phyloP scores from a whole-genome alignment of 129 eudicot species.

The Pulicaria dysenterica region DNA sequence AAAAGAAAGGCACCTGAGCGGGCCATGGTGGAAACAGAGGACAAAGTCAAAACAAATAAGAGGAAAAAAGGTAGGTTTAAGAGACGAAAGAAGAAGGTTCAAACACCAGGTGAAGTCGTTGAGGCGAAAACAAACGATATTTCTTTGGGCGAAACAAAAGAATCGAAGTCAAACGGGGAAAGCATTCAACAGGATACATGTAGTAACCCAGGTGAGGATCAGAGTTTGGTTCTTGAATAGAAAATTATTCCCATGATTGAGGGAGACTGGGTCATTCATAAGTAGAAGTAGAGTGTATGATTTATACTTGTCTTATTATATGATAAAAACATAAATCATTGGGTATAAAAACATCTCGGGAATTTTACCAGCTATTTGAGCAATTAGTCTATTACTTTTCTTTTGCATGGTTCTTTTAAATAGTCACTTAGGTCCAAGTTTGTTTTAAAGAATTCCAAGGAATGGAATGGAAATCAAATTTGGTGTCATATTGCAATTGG shows the following conservation, averaged over 20 bases:
- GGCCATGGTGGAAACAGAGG: conserved; percentile 24
- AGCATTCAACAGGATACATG: not conserved
- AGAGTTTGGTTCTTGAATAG: conserved; percentile 12
- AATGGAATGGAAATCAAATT: no score
- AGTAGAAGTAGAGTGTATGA: conserved; percentile 10
- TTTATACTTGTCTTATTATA: conserved; percentile 1
- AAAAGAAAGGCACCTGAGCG: conserved; percentile 56
- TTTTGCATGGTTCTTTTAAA: not conserved
- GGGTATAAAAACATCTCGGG: conserved; percentile 11
- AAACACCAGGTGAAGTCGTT: conserved; percentile 7
- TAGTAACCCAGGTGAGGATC: conserved; percentile 14
- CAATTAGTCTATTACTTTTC: not conserved
- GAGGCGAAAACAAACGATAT: conserved; percentile 17
- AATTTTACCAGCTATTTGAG: not conserved
- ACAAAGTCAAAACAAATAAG: conserved; percentile 23
- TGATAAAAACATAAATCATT: conserved; percentile 16
- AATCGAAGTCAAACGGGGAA: conserved; percentile 6
- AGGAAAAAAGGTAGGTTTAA: conserved; percentile 29
- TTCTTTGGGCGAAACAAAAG: conserved; percentile 9
- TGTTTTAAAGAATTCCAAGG: no score
- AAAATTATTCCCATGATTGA: not conserved
- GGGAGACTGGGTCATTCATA: not conserved
- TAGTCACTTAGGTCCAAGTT: no score
- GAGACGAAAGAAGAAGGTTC: conserved; percentile 23
- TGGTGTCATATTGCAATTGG: no score